Evolutionary conservation across 1,284 basidiomycete species (phyloP).

Genomic region (Porogramme epimiltina): DNA sequence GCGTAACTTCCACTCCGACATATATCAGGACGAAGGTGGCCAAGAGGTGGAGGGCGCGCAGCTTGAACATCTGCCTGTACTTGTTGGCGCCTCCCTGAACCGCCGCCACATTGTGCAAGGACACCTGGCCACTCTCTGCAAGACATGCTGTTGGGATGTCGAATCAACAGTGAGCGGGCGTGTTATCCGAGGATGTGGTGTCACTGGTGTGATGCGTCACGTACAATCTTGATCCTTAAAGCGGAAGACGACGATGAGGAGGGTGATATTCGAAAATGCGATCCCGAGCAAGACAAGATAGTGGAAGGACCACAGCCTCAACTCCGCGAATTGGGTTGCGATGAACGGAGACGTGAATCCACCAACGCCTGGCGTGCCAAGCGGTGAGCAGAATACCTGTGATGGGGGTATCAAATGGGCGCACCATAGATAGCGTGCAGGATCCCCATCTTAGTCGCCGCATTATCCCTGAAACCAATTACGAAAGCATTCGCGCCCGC

Average conservation of each 20-base stretch:
- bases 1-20: slow-evolving; percentile 49
- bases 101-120: slow-evolving; percentile 13
- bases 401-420: slow-evolving; percentile 1
- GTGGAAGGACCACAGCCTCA: slow-evolving; percentile 61
- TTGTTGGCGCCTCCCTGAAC: slow-evolving; percentile 29
- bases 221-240: slow-evolving; percentile 57
- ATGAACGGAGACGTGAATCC: slow-evolving; percentile 62
- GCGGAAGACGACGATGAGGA: slow-evolving; percentile 53
- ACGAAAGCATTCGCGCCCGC: slow-evolving; percentile 61
- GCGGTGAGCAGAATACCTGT: neutral
- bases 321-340: slow-evolving; percentile 61
- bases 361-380: slow-evolving; percentile 47
- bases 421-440: slow-evolving; percentile 51
- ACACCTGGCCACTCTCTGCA: slow-evolving; percentile 35
- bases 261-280: slow-evolving; percentile 45
- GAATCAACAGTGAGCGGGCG: neutral
- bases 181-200: too few species aligned
- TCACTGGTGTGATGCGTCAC: neutral
- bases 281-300: slow-evolving; percentile 63
- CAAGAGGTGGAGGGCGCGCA: slow-evolving; percentile 42
- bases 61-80: slow-evolving; percentile 41
- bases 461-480: slow-evolving; percentile 46
- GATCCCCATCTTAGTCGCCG: slow-evolving; percentile 61
- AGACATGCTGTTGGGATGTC: slow-evolving; percentile 28
- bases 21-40: slow-evolving; percentile 50